Base-by-base conservation (phyloP, 495 filamentous ascomycete species). In the Trichoderma gamsii region DNA sequence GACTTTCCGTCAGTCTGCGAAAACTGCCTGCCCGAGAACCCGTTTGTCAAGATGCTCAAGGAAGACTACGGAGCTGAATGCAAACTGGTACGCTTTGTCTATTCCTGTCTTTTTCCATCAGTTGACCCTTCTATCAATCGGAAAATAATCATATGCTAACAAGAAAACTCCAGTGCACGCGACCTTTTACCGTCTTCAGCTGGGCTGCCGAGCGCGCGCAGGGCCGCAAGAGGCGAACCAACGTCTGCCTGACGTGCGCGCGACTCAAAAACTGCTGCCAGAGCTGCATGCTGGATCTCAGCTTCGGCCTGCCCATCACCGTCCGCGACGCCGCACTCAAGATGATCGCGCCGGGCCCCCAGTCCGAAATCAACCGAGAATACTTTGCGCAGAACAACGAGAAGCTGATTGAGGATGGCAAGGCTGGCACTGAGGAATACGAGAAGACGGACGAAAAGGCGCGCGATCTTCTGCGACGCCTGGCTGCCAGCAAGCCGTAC, bases 361-460 rank as follows among this genome's bases (percentile, higher is more conserved):
- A 90, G 70, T 95, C 91, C 78, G 88, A 88, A 35, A 89, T 98
- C 75, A 99, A 99, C 79, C 85, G 95, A 71, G 92, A 99, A 81
- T 99, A 92, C 79, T 99, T 95, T 77, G 95, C 95, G 12, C 95
- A 99, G 76, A 92, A 97, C 71, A 91, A 98, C 77, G 96, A 99
- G 82, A 89, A 88, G 76, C 93, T 93, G 68, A 89, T 99, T 64
- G 92, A 97, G 73, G 94, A 97, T 72, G 96, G 95, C 0, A 80
- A 91, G 51, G 82, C 82, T 8, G 92, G 88, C 2, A 83, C 89
- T 0, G 86, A 93, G 69, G 92, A 91, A 72, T 97, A 97, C 74
- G 94, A 98, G 72, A 97, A 97, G 82, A 91, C 93, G 13, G 95
- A 99, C 71, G 93, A 97, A 77, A 97, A 97, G 77, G 95, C 93